Evolutionary conservation across 1,284 basidiomycete genomes (phyloP).

Genomic region (Rhodotorula sp.): DNA sequence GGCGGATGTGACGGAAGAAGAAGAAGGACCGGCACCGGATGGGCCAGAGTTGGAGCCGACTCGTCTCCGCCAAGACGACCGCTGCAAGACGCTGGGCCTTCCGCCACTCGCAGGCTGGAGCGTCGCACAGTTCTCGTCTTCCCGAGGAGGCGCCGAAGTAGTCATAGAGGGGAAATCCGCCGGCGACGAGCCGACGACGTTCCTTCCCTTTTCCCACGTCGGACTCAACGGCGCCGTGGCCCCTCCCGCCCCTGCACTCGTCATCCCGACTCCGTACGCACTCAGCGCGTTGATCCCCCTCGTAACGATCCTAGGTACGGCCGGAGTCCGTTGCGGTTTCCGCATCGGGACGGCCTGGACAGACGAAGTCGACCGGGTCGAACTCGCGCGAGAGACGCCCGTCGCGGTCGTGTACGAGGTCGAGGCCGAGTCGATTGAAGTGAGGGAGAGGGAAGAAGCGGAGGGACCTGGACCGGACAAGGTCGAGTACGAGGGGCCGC

Average conservation of each 20-base stretch:
- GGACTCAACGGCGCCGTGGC: slow-evolving; percentile 1
- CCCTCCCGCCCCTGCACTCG: not conserved
- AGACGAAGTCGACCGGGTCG: slow-evolving; percentile 17
- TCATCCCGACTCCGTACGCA: slow-evolving; percentile 20
- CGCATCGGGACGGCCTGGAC: slow-evolving; percentile 32
- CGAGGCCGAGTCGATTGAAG: slow-evolving; percentile 20
- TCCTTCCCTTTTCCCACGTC: not conserved
- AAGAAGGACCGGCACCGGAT: not conserved
- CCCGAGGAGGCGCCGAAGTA: not conserved
- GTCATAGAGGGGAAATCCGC: not conserved
- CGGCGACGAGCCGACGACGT: not conserved
- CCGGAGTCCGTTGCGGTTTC: slow-evolving; percentile 22
- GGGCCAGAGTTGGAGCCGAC: not conserved
- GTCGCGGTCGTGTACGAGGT: slow-evolving; percentile 14
- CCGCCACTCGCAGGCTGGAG: not conserved
- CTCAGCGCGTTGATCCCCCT: slow-evolving; percentile 27
- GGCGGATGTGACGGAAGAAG: not conserved
- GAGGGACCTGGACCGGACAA: not conserved
- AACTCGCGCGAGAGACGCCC: slow-evolving; percentile 21
- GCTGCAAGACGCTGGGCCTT: not conserved
- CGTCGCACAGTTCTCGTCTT: no score
- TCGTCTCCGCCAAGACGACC: slow-evolving; percentile 1
- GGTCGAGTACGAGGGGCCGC: not conserved
- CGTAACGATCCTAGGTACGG: slow-evolving; percentile 25
- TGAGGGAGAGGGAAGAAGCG: slow-evolving; percentile 2